These are phyloP conservation scores for Orbilia brochopaga DNA, from an alignment of 2,329 filamentous ascomycete species.

Conservation along the genomic window DNA sequence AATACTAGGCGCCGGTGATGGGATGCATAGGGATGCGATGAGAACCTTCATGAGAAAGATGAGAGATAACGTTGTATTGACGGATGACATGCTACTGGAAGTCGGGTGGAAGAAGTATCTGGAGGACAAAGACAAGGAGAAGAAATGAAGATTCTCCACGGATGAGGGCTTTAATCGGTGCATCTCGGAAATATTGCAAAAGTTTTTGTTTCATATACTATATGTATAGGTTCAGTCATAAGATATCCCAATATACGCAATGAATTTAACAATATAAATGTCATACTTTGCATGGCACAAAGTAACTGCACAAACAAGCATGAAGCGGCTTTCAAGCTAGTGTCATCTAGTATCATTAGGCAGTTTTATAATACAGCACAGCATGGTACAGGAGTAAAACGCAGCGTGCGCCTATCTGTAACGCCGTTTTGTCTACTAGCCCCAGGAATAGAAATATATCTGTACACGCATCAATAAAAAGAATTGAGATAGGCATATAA, in stretches of 20 bases:
- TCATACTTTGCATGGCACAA: no score
- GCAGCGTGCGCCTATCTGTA: constrained; percentile 24
- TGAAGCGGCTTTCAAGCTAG: no score
- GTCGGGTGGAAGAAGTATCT: constrained; percentile 23
- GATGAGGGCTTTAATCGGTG: constrained; percentile 6
- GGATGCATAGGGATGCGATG: constrained; percentile 53
- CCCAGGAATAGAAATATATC: constrained; percentile 35
- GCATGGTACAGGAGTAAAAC: constrained; percentile 11
- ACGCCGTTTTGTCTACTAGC: constrained; percentile 50
- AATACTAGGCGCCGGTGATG: constrained; percentile 66
- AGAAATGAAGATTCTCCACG: constrained; percentile 22
- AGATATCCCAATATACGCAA: no score
- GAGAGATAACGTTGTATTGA: constrained; percentile 25
- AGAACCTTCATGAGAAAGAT: constrained; percentile 25
- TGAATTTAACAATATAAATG: no score
- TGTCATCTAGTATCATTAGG: background rate
- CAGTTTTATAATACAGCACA: constrained; percentile 1
- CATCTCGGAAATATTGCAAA: constrained; percentile 13
- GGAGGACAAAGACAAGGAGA: constrained; percentile 10
- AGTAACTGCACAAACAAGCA: no score
- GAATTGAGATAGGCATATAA: constrained; percentile 15
- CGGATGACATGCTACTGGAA: constrained; percentile 26
- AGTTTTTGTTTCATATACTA: constrained; percentile 9
- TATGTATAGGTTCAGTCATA: no score
- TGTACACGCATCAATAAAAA: constrained; percentile 35